Base-by-base conservation (phyloP, 2,329 filamentous ascomycete species). In the Cercospora citrullina region DNA sequence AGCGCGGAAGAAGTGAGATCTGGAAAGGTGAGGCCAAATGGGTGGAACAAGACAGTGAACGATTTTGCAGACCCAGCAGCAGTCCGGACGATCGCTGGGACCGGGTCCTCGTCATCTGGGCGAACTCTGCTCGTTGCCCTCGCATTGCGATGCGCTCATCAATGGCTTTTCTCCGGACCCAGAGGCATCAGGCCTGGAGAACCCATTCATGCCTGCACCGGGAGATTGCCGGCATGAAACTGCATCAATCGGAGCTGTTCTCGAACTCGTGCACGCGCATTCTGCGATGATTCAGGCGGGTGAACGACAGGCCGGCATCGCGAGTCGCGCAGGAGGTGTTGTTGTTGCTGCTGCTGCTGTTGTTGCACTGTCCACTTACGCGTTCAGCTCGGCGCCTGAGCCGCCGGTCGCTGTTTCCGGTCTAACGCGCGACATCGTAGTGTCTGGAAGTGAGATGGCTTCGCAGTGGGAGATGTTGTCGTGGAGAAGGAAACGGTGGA, bases 121-220 rank as follows among this genome's bases (percentile, higher is more conserved):
- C 51, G 48, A 42, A 33, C 8, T 26, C 7, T 26, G 45, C 23
- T 57, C 28, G 61, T n/a, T 14, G 12, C n/a, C 21, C n/a, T 53
- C 48, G 18, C 26, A 21, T 21, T 23, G 30, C 51, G 36, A 58
- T 42, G 48, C 62, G 48, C 16, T 58, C 48, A 58, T 53, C 60
- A n/a, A 28, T 42, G 62, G 51, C 28, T 16, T 7, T 45, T 42
- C 51, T 64, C 51, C 62, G 62, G 62, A 10, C 5, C 10, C 21
- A 14, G 62, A 58, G 62, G 48, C 62, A 64, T 57, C 62, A 64
- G 33, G 51, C 51, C 51, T 64, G 53, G 31, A 59, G 23, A 58
- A 58, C 9, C 62, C 62, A 64, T 58, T 51, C 30, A 57, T 26
- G 53, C 51, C 55, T 59, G 55, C 16, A 10, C 8, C 51, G 51